Percentiles rank a stretch among this genome's conserved stretches.
phyloP scores from a whole-genome alignment of 2,329 filamentous ascomycete genomes.

The Penicillium nordicum region DNA sequence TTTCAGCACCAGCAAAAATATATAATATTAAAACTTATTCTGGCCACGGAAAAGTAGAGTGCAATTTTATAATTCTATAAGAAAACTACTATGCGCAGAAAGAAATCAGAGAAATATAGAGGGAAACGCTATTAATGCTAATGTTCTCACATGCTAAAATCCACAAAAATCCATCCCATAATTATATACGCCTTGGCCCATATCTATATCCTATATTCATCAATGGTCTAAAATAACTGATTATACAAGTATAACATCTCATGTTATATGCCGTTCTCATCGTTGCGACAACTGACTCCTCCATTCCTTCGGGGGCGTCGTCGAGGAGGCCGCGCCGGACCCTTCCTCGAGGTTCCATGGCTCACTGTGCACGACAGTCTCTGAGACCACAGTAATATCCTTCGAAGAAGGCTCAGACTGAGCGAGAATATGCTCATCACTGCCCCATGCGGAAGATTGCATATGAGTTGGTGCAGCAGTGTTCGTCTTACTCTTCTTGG shows the following conservation, averaged over 20 bases:
- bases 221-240: neutral
- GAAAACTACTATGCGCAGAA: neutral
- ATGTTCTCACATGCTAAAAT: neutral
- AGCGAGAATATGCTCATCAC: constrained; percentile 28
- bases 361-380: constrained; percentile 27
- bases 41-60: neutral
- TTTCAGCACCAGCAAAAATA: neutral
- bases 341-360: constrained; percentile 8
- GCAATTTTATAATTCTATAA: too few relatives aligned
- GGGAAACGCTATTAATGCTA: neutral
- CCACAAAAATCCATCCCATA: neutral
- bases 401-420: constrained; percentile 8
- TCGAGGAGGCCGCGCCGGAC: neutral
- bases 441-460: constrained; percentile 26
- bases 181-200: neutral
- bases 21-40: neutral
- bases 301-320: constrained; percentile 17
- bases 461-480: constrained; percentile 12
- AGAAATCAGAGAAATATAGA: neutral
- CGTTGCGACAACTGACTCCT: neutral
- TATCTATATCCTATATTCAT: neutral
- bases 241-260: neutral
- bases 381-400: constrained; percentile 27
- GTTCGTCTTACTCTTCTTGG: constrained; percentile 13
- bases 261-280: neutral